Base-by-base conservation (phyloP, 108 stramenopile species). In the Fragilaria radians region DNA sequence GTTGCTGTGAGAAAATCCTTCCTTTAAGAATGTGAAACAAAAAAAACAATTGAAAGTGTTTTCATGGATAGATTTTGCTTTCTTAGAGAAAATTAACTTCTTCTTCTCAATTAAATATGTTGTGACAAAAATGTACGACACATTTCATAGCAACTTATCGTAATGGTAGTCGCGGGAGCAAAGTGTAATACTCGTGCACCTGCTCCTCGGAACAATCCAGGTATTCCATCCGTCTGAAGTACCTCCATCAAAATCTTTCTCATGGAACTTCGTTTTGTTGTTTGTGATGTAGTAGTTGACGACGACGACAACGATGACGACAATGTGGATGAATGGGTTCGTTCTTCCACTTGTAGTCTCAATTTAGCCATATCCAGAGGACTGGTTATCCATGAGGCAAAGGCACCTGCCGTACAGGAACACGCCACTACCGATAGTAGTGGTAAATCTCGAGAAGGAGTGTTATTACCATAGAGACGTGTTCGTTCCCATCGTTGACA, bases 291-390 rank as follows among this genome's bases (percentile, higher is more conserved):
- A n/a, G n/a, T n/a, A n/a, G n/a, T n/a, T n/a, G n/a, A n/a, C n/a
- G n/a, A n/a, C n/a, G n/a, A n/a, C n/a, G n/a, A n/a, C n/a, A n/a
- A n/a, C n/a, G n/a, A n/a, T n/a, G n/a, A n/a, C n/a, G 36, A n/a
- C n/a, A n/a, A n/a, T n/a, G n/a, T n/a, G n/a, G n/a, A 52, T 31
- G 70, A 19, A 31, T 52, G 21, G 5, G 65, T 9, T 26, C 79
- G 81, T 32, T 85, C 70, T 67, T 90, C 83, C 49, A 97, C 89
- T 87, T 99, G 96, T 46, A 95, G 64, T 19, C 97, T 73, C 1
- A 99, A 77, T 53, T 98, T 98, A 11, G 87, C 96, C 69, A 99
- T 73, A 62, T 99, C 98, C n/a, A 99, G 66, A 9, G 98, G 98
- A 45, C 82, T 90, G 14, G 98, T 99, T n/a, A 95, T 11, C 67